Evolutionary conservation across 2,329 filamentous ascomycete species (phyloP), one percentile per base, ranked within the genome.

Genomic region (Phaeophleospora eucalypticola): DNA sequence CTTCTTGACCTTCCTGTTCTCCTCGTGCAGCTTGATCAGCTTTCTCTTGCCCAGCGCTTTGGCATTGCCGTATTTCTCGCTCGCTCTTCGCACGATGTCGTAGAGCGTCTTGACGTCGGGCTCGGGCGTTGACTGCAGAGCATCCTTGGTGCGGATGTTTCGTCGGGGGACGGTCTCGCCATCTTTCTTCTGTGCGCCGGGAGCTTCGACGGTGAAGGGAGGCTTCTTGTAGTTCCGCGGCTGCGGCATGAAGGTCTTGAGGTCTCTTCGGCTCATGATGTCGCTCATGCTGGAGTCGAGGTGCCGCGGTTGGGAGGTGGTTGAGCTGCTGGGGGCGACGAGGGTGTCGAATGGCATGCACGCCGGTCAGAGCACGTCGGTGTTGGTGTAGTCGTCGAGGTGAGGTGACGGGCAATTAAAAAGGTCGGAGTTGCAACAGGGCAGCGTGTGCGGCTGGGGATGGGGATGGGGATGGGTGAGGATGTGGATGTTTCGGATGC

Each of bases 1-100:
- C 79, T 94, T 95, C 77, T 89, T 86, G 58, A 95, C 74, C 78
- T 89, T 93, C 75, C 91, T 95, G 58, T 79, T 84, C 75, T 95
- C 89, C 60, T 80, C 80, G 69, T 95, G 89, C 38, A 84, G 81
- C 68, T 84, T 77, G 69, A 95, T 68, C 48, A 95, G 77, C 66
- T 80, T 84, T 54, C 89, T 83, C 61, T 77, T 78, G 58, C 86
- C 89, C 36, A 75, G 59, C 4, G 70, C 70, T 68, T 76, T 76
- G 57, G 73, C 73, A 52, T 76, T 76, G 58, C 73, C 73, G 51
- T 64, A 77, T 60, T 74, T 75, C 54, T 66, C 74, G 36, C 85
- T 84, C 58, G 83, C 83, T 59, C 82, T 79, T 62, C 79, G 79
- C 61, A 95, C 74, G 55, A 95, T 80, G 60, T 94, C 87, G 71